Evolutionary conservation across 192 early-diverging fungal species (phyloP).

Genomic region (Coemansia sp.): DNA sequence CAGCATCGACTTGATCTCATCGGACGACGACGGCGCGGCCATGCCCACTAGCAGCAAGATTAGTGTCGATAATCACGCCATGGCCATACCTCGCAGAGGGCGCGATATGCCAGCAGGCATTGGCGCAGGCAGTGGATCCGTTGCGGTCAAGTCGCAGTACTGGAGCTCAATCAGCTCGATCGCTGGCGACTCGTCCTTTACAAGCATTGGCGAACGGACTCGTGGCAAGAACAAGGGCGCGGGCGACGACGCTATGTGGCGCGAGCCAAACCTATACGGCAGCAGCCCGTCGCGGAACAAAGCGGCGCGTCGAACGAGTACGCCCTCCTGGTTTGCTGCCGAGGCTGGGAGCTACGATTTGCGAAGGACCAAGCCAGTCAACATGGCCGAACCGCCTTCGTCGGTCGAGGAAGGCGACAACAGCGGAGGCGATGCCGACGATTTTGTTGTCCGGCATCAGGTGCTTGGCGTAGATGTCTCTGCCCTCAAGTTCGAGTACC

Average conservation of each 20-base stretch:
- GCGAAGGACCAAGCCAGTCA: constrained; percentile 10
- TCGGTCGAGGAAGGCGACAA: background rate
- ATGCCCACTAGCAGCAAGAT: background rate
- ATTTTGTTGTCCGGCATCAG: constrained; percentile 12
- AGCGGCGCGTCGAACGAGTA: background rate
- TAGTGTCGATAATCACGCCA: background rate
- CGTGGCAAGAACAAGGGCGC: background rate
- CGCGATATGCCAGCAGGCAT: background rate
- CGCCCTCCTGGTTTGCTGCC: background rate
- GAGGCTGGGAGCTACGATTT: constrained; percentile 10
- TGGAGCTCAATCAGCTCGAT: constrained; percentile 17
- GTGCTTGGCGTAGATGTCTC: constrained; percentile 21
- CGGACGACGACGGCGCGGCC: constrained; percentile 15
- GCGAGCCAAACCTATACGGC: background rate
- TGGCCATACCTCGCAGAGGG: background rate
- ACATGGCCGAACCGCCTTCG: constrained; percentile 1
- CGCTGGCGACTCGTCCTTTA: background rate
- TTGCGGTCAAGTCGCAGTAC: background rate
- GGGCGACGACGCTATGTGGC: constrained; percentile 5
- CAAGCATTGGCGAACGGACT: background rate
- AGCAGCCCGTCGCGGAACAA: background rate
- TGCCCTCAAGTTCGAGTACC: constrained; percentile 53
- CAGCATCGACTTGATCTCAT: constrained; percentile 44
- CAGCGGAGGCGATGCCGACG: constrained; percentile 16
- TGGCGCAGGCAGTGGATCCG: background rate